Evolutionary conservation across 345 rosid genomes (phyloP).

Genomic region (Hypericum perforatum): DNA sequence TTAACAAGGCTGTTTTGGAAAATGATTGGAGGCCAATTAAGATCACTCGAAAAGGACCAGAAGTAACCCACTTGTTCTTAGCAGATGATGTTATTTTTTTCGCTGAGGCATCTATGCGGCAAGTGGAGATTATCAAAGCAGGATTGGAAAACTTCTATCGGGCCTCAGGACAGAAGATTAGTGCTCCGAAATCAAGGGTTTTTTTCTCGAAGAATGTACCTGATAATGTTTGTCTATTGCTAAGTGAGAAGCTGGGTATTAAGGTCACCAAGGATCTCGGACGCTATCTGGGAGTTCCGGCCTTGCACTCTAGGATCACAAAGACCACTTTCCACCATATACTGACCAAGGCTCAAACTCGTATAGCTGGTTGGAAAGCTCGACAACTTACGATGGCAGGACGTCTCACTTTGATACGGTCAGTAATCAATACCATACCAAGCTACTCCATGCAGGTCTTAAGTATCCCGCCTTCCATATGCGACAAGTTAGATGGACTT

Average conservation of each 20-base stretch:
- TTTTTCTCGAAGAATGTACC: too few species aligned
- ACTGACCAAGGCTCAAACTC: not conserved
- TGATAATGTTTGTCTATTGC: not conserved
- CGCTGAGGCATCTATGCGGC: not conserved
- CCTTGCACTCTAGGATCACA: not conserved
- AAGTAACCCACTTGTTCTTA: not conserved
- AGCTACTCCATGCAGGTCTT: not conserved
- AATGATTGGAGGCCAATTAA: not conserved
- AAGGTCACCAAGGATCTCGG: too few species aligned
- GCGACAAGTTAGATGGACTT: not conserved
- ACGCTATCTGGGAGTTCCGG: too few species aligned
- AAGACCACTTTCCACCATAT: not conserved
- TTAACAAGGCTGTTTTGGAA: not conserved
- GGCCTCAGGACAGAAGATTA: too few species aligned
- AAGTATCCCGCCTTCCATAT: not conserved
- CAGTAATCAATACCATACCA: not conserved
- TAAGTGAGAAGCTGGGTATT: not conserved
- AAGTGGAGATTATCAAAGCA: not conserved
- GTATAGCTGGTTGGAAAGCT: not conserved
- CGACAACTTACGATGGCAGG: not conserved
- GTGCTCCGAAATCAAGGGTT: too few species aligned
- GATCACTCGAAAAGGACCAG: not conserved
- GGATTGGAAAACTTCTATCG: too few species aligned
- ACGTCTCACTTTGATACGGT: not conserved
- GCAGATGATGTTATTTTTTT: not conserved